Percentiles rank a stretch among this genome's conserved stretches.
Evolutionary conservation across 306 rosid species (phyloP).

Genomic region (Dalbergia cochinchinensis): DNA sequence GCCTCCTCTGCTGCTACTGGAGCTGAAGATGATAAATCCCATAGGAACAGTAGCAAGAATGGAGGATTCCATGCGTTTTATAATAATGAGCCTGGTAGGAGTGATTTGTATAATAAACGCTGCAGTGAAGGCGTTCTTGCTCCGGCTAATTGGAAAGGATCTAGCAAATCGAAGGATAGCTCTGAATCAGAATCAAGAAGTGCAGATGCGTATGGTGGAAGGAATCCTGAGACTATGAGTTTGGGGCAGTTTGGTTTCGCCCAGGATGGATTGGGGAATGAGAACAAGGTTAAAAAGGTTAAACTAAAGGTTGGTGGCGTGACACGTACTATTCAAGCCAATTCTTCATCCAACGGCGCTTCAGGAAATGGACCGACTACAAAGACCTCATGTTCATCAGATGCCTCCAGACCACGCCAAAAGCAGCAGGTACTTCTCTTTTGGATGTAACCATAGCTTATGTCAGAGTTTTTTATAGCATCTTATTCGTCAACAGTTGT

Average conservation of each 20-base stretch:
- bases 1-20: conserved; percentile 52
- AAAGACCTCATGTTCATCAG: conserved; percentile 64
- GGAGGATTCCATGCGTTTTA: conserved; percentile 62
- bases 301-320: conserved; percentile 90
- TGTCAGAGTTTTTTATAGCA: conserved; percentile 10
- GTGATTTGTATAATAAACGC: conserved; percentile 62
- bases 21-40: conserved; percentile 56
- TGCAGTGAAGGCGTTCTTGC: conserved; percentile 92
- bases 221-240: conserved; percentile 61
- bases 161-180: conserved; percentile 58
- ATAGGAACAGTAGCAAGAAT: conserved; percentile 56
- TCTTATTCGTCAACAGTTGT: conserved; percentile 9
- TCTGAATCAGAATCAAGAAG: conserved; percentile 57
- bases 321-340: conserved; percentile 79
- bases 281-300: conserved; percentile 80
- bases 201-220: conserved; percentile 60
- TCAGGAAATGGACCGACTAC: conserved; percentile 55
- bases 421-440: conserved; percentile 70
- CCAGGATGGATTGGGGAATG: conserved; percentile 71
- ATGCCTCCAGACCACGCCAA: conserved; percentile 59
- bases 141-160: conserved; percentile 88
- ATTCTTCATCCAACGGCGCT: conserved; percentile 71
- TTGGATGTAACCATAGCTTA: conserved; percentile 19
- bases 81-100: conserved; percentile 60
- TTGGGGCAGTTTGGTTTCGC: conserved; percentile 61